Evolutionary conservation across 805 yeast genomes (phyloP).

Genomic region (Candida maltosa): DNA sequence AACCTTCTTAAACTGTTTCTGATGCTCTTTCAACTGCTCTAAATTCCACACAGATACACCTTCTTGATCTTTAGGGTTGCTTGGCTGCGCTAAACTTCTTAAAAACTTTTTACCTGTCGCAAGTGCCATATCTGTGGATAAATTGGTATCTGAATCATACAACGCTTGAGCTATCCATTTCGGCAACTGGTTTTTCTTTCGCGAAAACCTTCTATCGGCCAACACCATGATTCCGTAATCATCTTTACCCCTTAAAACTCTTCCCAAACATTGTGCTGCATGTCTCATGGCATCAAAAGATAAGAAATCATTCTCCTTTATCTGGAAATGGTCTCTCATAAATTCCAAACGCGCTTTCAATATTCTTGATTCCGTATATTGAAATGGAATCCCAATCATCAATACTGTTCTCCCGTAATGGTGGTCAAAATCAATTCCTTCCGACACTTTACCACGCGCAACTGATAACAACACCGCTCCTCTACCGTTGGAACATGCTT

Average conservation of each 20-base stretch:
- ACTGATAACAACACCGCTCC: slow-evolving; percentile 96
- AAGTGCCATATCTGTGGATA: slow-evolving; percentile 96
- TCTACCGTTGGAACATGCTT: slow-evolving; percentile 95
- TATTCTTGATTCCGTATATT: slow-evolving; percentile 95
- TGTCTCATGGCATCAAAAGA: slow-evolving; percentile 99
- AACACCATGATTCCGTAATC: slow-evolving; percentile 98
- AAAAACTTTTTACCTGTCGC: slow-evolving; percentile 91
- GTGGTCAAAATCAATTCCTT: slow-evolving; percentile 98
- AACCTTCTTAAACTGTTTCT: slow-evolving; percentile 44
- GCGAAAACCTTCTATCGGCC: slow-evolving; percentile 89
- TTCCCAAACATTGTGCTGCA: slow-evolving; percentile 97
- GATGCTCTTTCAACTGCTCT: slow-evolving; percentile 61
- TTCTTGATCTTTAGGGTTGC: slow-evolving; percentile 83
- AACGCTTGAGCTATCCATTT: slow-evolving; percentile 96
- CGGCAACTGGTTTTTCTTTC: slow-evolving; percentile 85
- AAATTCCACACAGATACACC: slow-evolving; percentile 92
- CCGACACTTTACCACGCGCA: slow-evolving; percentile 98
- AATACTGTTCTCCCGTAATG: slow-evolving; percentile 96
- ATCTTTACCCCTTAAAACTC: slow-evolving; percentile 96
- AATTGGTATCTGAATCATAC: slow-evolving; percentile 83
- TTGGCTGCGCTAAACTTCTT: slow-evolving; percentile 91
- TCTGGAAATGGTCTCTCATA: slow-evolving; percentile 86
- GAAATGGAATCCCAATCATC: slow-evolving; percentile 99
- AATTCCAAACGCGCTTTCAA: slow-evolving; percentile 93
- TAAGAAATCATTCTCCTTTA: slow-evolving; percentile 88